Evolutionary conservation across 2,329 filamentous ascomycete genomes (phyloP), one percentile per base, ranked within the genome.

Genomic region (Sporothrix humicola): DNA sequence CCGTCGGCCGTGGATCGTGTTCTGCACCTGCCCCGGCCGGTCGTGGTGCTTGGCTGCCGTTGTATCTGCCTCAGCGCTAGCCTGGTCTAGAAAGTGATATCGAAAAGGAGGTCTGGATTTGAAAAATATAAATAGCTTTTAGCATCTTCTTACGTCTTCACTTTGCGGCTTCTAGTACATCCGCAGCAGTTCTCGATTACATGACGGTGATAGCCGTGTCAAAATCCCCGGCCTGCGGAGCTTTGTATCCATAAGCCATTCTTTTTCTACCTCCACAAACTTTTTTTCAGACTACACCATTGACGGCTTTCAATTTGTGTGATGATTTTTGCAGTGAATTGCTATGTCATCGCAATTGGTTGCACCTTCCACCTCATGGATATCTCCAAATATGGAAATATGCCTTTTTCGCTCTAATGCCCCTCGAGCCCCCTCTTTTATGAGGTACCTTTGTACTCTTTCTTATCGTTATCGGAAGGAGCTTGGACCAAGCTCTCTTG

Each of bases 391-490:
- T 26, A 48, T 26, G 61, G 42, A 44, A 66, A 48, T 48, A 46
- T 65, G 37, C 59, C 7, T 20, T 65, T 66, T 48, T 65, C 46
- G 42, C 42, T 23, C 61, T 6, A 42, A 12, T 59, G 56, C 56
- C 56, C 56, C 61, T 65, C 61, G 8, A 23, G 61, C 42, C 61
- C 61, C 61, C 42, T 48, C 61, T 26, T 26, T 59, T 37, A 37
- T 23, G 42, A 10, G 20, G 54, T 61, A 50, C 50, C 20, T 37
- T 17, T 20, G 17, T 37, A 50, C 20, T 7, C 23, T 12, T 61
- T 8, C 73, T 75, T 76, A 75, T 75, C 73, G 66, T 76, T 73
- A 76, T 75, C 73, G 73, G 46, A 13, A 15, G 65, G 73, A 76
- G 75, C 75, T 76, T 75, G 72, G 72, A 74, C 73, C 73, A 69